Conservation (phyloP, 495 filamentous ascomycete genomes). For the Amniculicola lignicola region DNA sequence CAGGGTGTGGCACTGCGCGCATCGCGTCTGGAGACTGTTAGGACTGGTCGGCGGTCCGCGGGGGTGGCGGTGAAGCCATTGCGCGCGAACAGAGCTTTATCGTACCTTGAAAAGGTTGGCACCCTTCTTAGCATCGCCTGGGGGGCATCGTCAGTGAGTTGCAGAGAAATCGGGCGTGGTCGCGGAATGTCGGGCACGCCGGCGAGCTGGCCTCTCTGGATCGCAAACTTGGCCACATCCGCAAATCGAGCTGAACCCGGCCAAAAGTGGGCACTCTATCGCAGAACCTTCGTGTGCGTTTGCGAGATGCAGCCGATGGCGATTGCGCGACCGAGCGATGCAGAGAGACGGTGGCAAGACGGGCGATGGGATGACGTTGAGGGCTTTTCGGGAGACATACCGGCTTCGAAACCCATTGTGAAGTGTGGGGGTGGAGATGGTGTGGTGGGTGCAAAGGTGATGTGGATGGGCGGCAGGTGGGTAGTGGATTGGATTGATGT, state of each 20-base stretch:
- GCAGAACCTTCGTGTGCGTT: background rate
- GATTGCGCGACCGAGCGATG: background rate
- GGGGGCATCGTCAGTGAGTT: constrained; percentile 40
- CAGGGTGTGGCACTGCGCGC: constrained; percentile 96
- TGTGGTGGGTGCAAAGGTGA: background rate
- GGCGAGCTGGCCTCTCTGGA: constrained; percentile 4
- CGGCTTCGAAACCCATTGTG: constrained; percentile 37
- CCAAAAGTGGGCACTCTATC: background rate
- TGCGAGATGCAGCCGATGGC: background rate
- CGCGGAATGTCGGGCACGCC: constrained; percentile 1
- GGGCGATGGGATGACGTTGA: constrained; percentile 22
- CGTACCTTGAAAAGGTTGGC: constrained; percentile 92
- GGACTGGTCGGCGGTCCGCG: background rate
- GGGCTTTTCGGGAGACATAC: constrained; percentile 18
- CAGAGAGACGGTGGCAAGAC: constrained; percentile 10
- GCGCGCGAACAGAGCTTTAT: background rate
- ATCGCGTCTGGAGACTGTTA: constrained; percentile 66
- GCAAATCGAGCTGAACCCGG: background rate
- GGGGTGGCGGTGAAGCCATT: background rate
- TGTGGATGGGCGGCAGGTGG: constrained; percentile 1
- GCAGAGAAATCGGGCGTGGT: background rate
- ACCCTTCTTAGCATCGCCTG: constrained; percentile 95
- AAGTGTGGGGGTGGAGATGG: background rate
- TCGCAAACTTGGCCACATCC: constrained; percentile 18
- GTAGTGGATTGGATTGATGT: background rate